Conservation (phyloP, 345 rosid species). For the Carallia brachiata region DNA sequence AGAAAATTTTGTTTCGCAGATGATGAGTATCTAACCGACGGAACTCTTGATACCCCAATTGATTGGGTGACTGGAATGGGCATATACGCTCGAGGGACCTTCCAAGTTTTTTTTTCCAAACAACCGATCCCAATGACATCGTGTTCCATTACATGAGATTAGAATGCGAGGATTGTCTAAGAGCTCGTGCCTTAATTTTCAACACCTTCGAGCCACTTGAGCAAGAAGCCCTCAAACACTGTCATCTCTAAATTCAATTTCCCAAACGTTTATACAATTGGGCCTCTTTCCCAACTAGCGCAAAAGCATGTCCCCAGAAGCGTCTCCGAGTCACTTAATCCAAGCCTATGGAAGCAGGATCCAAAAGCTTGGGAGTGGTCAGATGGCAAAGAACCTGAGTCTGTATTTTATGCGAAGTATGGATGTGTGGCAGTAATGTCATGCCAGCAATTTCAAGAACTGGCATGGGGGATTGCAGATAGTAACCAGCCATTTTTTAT, state of each 20-base stretch:
- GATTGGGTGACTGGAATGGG: constrained; percentile 23
- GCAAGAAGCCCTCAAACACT: background rate
- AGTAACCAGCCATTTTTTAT: constrained; percentile 20
- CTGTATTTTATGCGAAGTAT: constrained; percentile 23
- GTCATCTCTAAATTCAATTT: constrained; percentile 4
- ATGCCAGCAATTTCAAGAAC: constrained; percentile 7
- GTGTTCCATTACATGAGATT: constrained; percentile 18
- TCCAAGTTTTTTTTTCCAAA: constrained; percentile 9
- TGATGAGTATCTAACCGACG: constrained; percentile 15
- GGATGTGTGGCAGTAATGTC: constrained; percentile 14
- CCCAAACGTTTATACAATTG: constrained; percentile 17
- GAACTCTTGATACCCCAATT: constrained; percentile 9
- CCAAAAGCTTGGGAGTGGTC: constrained; percentile 11
- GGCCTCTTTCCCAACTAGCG: constrained; percentile 16
- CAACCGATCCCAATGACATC: constrained; percentile 8
- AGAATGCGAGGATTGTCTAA: constrained; percentile 6
- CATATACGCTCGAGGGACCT: constrained; percentile 19
- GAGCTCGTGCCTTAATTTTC: constrained; percentile 7
- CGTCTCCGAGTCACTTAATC: background rate
- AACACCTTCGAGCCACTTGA: constrained; percentile 5
- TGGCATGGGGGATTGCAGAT: constrained; percentile 21
- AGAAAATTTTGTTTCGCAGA: constrained; percentile 3
- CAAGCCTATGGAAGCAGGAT: constrained; percentile 27
- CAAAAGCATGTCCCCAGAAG: background rate
- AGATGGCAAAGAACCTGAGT: constrained; percentile 6